A percentile compares a stretch with the other conserved stretches of the same genome.
Conservation (phyloP, 1,139 yeast genomes). For the Diutina sp. region DNA sequence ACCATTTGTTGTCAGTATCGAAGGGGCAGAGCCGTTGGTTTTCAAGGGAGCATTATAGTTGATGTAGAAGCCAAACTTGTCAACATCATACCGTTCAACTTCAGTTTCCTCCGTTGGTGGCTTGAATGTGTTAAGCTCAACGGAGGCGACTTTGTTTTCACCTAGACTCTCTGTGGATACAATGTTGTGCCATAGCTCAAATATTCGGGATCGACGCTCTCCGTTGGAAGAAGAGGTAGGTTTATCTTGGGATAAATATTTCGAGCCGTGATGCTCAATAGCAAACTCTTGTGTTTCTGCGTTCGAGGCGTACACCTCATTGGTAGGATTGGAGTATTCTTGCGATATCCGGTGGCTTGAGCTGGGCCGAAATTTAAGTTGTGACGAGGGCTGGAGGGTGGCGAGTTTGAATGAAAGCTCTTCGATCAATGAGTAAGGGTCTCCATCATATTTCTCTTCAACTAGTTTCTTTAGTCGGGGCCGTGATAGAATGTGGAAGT, state of each 20-base stretch:
- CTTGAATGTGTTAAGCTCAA: not conserved
- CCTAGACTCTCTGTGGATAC: not conserved
- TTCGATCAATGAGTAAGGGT: not conserved
- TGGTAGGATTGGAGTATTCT: not conserved
- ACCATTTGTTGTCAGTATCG: not conserved
- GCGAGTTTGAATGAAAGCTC: slow-evolving; percentile 1
- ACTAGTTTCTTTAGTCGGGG: not conserved
- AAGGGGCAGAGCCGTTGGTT: not conserved
- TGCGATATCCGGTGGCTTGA: not conserved
- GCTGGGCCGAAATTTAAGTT: not conserved
- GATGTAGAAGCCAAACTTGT: not conserved
- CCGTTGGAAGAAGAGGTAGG: not conserved
- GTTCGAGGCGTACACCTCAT: not conserved
- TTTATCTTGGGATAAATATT: not conserved
- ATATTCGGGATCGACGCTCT: not conserved
- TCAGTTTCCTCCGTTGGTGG: not conserved
- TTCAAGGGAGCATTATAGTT: not conserved
- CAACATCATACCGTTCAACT: not conserved
- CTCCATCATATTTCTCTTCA: not conserved
- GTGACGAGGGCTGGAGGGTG: not conserved
- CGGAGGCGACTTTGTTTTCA: not conserved
- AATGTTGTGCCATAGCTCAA: not conserved
- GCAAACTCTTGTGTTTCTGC: not conserved
- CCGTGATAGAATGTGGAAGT: not conserved
- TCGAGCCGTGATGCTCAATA: not conserved